Evolutionary conservation across 2,329 filamentous ascomycete genomes (phyloP), one percentile per base, ranked within the genome.

Genomic region (Madurella fahalii): DNA sequence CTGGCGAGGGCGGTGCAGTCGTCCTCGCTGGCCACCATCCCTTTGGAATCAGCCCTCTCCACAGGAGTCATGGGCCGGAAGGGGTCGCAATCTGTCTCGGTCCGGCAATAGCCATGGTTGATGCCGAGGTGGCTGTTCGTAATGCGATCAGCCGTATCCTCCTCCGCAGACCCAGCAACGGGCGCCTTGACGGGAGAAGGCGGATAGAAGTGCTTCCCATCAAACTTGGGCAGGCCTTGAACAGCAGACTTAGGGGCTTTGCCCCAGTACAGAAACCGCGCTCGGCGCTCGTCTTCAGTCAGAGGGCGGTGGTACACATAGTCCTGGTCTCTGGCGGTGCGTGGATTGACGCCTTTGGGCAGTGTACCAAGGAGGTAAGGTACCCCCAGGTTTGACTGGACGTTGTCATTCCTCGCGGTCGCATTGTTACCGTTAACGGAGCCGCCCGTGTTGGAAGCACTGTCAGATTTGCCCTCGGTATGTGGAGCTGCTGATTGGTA

Each of bases 191-290:
- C 65, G 1, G 80, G 79, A 0, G 82, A 84, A 2, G 80, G 70
- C 31, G 78, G 80, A 58, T 84, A 85, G 61, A 85, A 85, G 64
- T 85, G 76, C 65, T 82, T 84, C 20, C 83, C 82, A 60, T 86
- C 82, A 61, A 83, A 86, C 65, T 82, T 85, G 34, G 83, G 82
- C 40, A 85, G 69, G 2, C 81, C 79, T 34, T 71, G 74, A 47
- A 77, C 72, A 12, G 74, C 72, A 59, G 77, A 74, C 31, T 69
- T 73, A 41, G 81, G 76, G 15, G 78, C 76, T 42, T 79, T 77
- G 9, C 79, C 81, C 80, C 82, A 86, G 65, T 83, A 85, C 58
- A 84, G 68, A 58, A 79, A 76, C 43, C 82, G 78, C 58, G 83
- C 80, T 51, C 78, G 77, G 44, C 78, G 69, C 63, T 86, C 83